Evolutionary conservation across 176 grass and related monocot species (phyloP).

Genomic region (Aegilops bicornis): DNA sequence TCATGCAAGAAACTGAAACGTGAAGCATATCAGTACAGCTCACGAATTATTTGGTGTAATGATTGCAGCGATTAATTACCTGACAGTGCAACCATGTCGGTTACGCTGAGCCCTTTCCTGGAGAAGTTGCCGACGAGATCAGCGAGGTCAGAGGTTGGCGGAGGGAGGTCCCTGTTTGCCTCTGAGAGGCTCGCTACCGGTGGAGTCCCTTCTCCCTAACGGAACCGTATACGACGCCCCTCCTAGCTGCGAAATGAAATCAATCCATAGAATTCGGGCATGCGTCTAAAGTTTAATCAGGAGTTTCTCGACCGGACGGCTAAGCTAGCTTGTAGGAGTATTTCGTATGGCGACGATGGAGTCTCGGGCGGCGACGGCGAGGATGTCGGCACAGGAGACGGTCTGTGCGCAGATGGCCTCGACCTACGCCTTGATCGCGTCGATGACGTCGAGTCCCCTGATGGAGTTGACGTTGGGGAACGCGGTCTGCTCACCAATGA

Average conservation of each 20-base stretch:
- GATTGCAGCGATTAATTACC: conserved; percentile 25
- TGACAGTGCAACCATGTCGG: conserved; percentile 71
- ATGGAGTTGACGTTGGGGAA: conserved; percentile 49
- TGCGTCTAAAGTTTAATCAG: too few relatives aligned
- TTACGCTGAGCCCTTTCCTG: conserved; percentile 50
- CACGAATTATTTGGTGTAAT: not conserved
- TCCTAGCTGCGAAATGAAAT: conserved; percentile 42
- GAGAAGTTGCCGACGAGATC: conserved; percentile 47
- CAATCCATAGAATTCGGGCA: not conserved
- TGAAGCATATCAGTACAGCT: not conserved
- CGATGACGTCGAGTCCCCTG: conserved; percentile 55
- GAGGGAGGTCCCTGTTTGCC: conserved; percentile 57
- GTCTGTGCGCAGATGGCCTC: conserved; percentile 57
- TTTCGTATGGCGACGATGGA: conserved; percentile 17
- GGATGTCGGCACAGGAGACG: conserved; percentile 69
- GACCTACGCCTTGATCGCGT: conserved; percentile 53
- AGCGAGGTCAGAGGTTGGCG: conserved; percentile 35
- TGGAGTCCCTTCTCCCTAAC: conserved; percentile 66
- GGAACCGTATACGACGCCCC: conserved; percentile 53
- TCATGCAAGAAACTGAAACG: too few relatives aligned
- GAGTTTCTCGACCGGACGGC: not conserved
- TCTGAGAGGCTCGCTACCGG: conserved; percentile 36
- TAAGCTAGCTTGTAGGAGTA: too few relatives aligned
- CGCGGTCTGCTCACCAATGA: conserved; percentile 51
- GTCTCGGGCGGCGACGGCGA: conserved; percentile 58